Evolutionary conservation across 1,139 yeast genomes (phyloP).

Genomic region (Saccharomyces uvarum): DNA sequence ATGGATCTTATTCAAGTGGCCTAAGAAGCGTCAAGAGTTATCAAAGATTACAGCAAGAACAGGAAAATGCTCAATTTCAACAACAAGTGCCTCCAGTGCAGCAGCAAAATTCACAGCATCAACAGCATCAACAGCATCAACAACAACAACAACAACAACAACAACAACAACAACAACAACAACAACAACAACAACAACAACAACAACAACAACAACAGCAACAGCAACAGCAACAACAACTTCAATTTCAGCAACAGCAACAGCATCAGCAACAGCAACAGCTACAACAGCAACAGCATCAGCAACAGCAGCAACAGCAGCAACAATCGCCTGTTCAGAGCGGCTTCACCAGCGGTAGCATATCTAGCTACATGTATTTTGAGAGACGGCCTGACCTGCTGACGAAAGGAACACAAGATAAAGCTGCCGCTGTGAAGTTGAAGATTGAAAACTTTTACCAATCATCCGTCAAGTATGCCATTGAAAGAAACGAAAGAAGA

Average conservation of each 20-base stretch:
- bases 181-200: slow-evolving; percentile 17
- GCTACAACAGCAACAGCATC: slow-evolving; percentile 7
- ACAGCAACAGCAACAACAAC: slow-evolving; percentile 13
- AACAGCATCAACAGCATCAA: slow-evolving; percentile 16
- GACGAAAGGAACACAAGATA: slow-evolving; percentile 60
- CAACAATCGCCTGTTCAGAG: slow-evolving; percentile 6
- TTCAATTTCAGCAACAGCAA: no score
- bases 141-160: slow-evolving; percentile 9
- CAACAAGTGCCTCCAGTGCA: slow-evolving; percentile 8
- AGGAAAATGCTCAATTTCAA: slow-evolving; percentile 5
- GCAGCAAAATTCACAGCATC: slow-evolving; percentile 8
- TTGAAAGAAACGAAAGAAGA: slow-evolving; percentile 73
- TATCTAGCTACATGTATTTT: slow-evolving; percentile 54
- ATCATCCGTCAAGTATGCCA: slow-evolving; percentile 71
- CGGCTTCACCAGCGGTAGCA: slow-evolving; percentile 3
- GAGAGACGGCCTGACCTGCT: slow-evolving; percentile 80
- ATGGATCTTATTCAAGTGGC: slow-evolving; percentile 4
- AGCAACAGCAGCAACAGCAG: slow-evolving; percentile 1
- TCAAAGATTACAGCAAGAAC: background rate
- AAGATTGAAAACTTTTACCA: slow-evolving; percentile 69
- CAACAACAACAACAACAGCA: slow-evolving; percentile 20
- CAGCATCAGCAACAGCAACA: slow-evolving; percentile 5
- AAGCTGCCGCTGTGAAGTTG: slow-evolving; percentile 64
- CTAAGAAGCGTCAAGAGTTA: slow-evolving; percentile 6
- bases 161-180: slow-evolving; percentile 14